Conservation (phyloP, 352 stramenopile species). For the Phytophthora gonapodyides region DNA sequence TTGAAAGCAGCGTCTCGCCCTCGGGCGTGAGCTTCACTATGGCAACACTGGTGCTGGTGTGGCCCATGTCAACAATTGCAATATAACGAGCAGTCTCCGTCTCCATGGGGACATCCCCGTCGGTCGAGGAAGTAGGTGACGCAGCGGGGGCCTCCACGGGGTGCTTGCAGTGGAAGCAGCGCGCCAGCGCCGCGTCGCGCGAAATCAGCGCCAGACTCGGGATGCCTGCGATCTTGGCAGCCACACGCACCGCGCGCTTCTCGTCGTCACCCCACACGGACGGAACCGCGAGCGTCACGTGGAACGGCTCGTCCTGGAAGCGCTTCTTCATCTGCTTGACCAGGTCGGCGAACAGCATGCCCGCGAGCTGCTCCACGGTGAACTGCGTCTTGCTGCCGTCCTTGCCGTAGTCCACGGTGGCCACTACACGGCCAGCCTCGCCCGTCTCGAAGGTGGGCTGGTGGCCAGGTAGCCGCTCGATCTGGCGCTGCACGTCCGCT, state of each 20-base stretch:
- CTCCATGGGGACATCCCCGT: slow-evolving; percentile 33
- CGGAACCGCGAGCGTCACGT: slow-evolving; percentile 71
- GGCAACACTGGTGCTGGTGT: slow-evolving; percentile 74
- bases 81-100: slow-evolving; percentile 53
- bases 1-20: slow-evolving; percentile 62
- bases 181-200: slow-evolving; percentile 60
- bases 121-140: slow-evolving; percentile 6
- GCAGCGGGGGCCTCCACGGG: slow-evolving; percentile 41
- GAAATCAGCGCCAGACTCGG: slow-evolving; percentile 53
- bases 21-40: slow-evolving; percentile 70
- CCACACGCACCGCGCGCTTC: slow-evolving; percentile 49
- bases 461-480: slow-evolving; percentile 51
- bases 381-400: slow-evolving; percentile 50
- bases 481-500: slow-evolving; percentile 43
- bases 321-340: slow-evolving; percentile 66
- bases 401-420: slow-evolving; percentile 68
- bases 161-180: slow-evolving; percentile 87
- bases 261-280: slow-evolving; percentile 62
- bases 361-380: slow-evolving; percentile 72
- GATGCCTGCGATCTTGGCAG: slow-evolving; percentile 69
- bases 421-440: slow-evolving; percentile 41
- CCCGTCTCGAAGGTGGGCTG: slow-evolving; percentile 50
- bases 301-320: slow-evolving; percentile 46
- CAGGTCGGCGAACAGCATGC: slow-evolving; percentile 83
- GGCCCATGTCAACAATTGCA: slow-evolving; percentile 89